Evolutionary conservation across 345 rosid genomes (phyloP).

Genomic region (Populus tremula): DNA sequence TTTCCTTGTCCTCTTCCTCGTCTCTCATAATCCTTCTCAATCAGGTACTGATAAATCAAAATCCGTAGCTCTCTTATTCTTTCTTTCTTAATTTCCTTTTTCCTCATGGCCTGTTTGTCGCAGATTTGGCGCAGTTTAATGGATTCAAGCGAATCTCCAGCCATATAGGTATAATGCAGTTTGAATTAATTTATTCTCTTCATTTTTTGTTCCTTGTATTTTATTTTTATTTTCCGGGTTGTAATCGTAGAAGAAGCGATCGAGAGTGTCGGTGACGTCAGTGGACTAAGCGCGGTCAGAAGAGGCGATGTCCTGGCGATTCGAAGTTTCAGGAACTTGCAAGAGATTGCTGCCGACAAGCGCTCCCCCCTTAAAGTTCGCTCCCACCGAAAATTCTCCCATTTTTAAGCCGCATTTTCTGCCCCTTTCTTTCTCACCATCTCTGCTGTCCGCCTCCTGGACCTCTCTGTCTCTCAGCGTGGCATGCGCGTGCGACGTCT

Average conservation of each 20-base stretch:
- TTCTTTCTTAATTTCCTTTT: neutral
- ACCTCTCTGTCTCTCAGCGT: neutral
- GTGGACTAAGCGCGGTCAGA: constrained; percentile 32
- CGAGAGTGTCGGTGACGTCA: constrained; percentile 38
- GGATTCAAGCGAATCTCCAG: constrained; percentile 50
- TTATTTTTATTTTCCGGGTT: neutral
- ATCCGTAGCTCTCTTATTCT: constrained; percentile 2
- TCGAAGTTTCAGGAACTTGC: constrained; percentile 72
- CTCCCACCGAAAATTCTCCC: constrained; percentile 67
- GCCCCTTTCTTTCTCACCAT: neutral
- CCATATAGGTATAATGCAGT: constrained; percentile 60
- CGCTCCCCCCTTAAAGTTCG: constrained; percentile 34
- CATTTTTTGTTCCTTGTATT: neutral
- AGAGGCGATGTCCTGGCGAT: constrained; percentile 48
- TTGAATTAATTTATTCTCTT: constrained; percentile 7
- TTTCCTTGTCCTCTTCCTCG: constrained; percentile 74
- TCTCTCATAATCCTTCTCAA: constrained; percentile 75
- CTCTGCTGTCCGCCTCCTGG: neutral
- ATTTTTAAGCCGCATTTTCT: constrained; percentile 37
- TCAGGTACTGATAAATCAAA: constrained; percentile 41
- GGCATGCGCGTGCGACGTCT: neutral
- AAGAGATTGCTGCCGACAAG: constrained; percentile 41
- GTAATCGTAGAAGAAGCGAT: constrained; percentile 21
- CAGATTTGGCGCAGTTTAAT: constrained; percentile 83
- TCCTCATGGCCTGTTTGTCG: neutral